Evolutionary conservation across 208 protist genomes (phyloP), one percentile per base, ranked within the genome.

Genomic region (Crithidia bombi): DNA sequence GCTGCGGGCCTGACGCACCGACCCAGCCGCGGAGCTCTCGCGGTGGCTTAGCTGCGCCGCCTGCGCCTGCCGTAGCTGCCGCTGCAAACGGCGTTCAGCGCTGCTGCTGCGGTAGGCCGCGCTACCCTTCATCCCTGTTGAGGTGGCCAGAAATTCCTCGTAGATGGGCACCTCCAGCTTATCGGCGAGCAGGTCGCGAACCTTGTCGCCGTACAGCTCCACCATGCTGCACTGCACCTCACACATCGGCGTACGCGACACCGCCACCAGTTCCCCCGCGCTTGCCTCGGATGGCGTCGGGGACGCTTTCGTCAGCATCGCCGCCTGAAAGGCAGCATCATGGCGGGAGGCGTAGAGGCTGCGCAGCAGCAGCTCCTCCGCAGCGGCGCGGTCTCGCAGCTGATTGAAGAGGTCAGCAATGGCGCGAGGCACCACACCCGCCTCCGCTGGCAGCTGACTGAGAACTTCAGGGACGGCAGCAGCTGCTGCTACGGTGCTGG

Each of bases 191-290:
- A 91, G 61, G 59, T 90, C 83, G 19, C 61, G 49, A 51, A 90
- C 75, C 41, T 76, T 79, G 51, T 91, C 88, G 46, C 76, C 77
- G 69, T 91, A 89, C 23, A 93, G 56, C 66, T 91, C 88, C 14
- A 87, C 63, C 82, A 92, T 83, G 19, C 69, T 73, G 49, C 76
- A 86, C 35, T 63, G 66, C 17, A 89, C 46, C 36, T 68, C 51
- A 26, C 38, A 68, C 35, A 68, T 58, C 5, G 63, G 38, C 36
- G 23, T 23, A 28, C 51, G 7, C 33, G 33, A 43, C 6, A 59
- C 36, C 32, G 63, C 63, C 4, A 50, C 33, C 11, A 58, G 21
- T 12, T 25, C 26, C 50, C 50, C 47, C n/a, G 21, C 25, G 23
- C 26, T 11, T 0, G 11, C 41, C 41, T 49, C 56, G 3, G 21